Base-by-base conservation (phyloP, 352 stramenopile genomes). In the Phytophthora ramorum region DNA sequence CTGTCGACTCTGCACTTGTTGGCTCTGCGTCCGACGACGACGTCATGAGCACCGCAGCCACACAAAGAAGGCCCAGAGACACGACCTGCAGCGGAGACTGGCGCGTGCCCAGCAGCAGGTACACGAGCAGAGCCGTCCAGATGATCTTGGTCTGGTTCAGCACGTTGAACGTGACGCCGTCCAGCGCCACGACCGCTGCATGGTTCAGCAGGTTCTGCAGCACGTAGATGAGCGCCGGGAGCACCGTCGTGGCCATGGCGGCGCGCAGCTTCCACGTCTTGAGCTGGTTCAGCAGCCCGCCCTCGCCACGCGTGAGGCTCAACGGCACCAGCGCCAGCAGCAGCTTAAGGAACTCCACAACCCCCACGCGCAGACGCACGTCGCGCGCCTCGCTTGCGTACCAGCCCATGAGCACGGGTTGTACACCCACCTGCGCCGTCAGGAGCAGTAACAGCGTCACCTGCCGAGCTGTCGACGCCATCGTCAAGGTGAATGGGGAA, bases 91-190 rank as follows among this genome's bases (percentile, higher is more conserved):
- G 70, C 8, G 64, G 70, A 7, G 83, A 92, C 60, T 94, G 87
- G 34, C 85, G 80, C n/a, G 66, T 76, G 10, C 85, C 80, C 38
- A 95, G 71, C 61, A 94, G 77, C 51, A 91, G 51, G 67, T 95
- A 95, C 44, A 94, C 87, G 41, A 94, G 71, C 63, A 91, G 60
- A 38, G 87, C 84, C 17, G 87, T 94, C 83, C 84, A 93, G 60
- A 95, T 93, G 75, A 95, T 94, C 75, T 95, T 95, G 68, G 87
- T 95, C 72, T 94, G 87, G 64, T 95, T 94, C 30, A 95, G 70
- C 30, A 95, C 81, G 68, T 94, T 95, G 70, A 93, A 94, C 17
- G 84, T 92, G 20, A 94, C 82, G 35, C 83, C 83, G 71, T 95
- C 85, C 34, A 93, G 78, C 45, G 83, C 67, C 64, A 93, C 76